Evolutionary conservation across 805 yeast species (phyloP), one percentile per base, ranked within the genome.

Genomic region (Pichia kluyveri): DNA sequence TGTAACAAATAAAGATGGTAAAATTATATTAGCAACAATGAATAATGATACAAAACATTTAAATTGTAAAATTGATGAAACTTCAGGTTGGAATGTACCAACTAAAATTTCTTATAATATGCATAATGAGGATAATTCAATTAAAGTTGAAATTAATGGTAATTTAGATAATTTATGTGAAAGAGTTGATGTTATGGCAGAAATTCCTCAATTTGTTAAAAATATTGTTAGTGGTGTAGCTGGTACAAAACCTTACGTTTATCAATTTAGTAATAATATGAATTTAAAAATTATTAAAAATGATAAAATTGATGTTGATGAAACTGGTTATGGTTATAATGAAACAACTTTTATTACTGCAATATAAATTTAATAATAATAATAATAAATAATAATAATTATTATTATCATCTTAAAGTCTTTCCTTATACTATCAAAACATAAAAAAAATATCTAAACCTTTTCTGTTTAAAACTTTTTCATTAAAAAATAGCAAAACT

Each of bases 141-240:
- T 75, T 27, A 69, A 65, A 42, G 84, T 77, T 42, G 65, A 62
- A 11, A 78, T 85, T 19, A 61, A 58, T 39, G 96, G 96, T 52
- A 69, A 73, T 23, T 73, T 91, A 56, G 63, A 64, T 17, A 70
- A 73, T 42, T 68, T 86, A 51, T 80, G 87, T 45, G 97, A 88
- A 70, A 81, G 98, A 63, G 90, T 93, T 50, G 99, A 93, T 68
- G 98, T 93, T 51, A 89, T 93, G 97, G 86, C 89, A 45, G 98
- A 93, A 69, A 83, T 93, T 50, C 99, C 99, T 28, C 82, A 79
- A 54, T 89, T 93, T 67, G 95, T 93, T 56, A 93, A 91, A 70
- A 85, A 82, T 58, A 85, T 93, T 50, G 98, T 87, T 42, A 80
- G 90, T 53, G 96, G 96, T 50, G 95, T 91, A 47, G 93, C 93